Evolutionary conservation across 805 yeast species (phyloP), one percentile per base, ranked within the genome.

Genomic region (Kuraishia hungarica): DNA sequence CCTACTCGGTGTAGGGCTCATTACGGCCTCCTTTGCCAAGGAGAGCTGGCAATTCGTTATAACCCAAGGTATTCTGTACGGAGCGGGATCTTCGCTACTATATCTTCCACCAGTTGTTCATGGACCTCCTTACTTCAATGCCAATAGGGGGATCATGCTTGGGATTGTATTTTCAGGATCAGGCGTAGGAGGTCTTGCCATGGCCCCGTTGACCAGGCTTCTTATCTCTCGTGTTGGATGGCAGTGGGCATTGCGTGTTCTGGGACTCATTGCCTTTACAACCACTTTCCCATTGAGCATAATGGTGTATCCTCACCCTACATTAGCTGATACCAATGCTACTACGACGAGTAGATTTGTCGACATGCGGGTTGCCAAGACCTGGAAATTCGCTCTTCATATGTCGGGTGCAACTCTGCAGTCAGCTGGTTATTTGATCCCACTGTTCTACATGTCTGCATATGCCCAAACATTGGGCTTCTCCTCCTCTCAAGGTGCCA

Each of bases 161-260:
- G 75, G 75, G 1, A 51, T 70, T 2, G 53, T 70, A 15, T 71
- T 71, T 54, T 63, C 70, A 26, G 75, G 75, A 15, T 62, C 73
- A 1, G 75, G 75, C 15, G 57, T 70, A 48, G 75, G 75, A 6
- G 73, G 68, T 2, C 62, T 71, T 47, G 63, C 63, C 1, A 51
- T 71, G 53, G 73, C 74, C 2, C 64, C 67, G 2, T 46, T 68
- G 1, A 62, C 67, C 1, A 53, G 71, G 48, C 58, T 56, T 19
- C 58, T 71, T 19, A 58, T 71, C 28, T 53, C 65, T 2, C 29
- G 53, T 21, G 53, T 69, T 15, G 74, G 72, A 1, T 72, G 74
- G 74, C 54, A 63, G 51, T 71, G 74, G 74, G 58, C 68, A 13
- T 51, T 72, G 26, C 58, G 75, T 24, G 55, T 57, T 13, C 58